phyloP scores from a whole-genome alignment of 257 asterid species.

The Nicotiana tabacum region DNA sequence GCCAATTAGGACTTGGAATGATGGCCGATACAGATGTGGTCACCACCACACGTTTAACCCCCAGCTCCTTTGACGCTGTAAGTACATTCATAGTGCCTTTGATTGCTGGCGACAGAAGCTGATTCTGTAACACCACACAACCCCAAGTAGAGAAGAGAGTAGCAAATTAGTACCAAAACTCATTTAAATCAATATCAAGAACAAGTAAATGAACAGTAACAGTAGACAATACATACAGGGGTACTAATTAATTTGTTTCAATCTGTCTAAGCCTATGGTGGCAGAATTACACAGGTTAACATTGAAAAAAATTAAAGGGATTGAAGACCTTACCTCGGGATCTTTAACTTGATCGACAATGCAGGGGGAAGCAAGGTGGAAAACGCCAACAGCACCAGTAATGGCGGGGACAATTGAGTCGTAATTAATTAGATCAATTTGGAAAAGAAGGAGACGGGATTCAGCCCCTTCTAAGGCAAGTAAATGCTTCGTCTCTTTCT shows the following conservation, averaged over 20 bases:
- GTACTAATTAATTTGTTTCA: too few species aligned
- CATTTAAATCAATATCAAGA: neutral
- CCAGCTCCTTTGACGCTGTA: constrained; percentile 81
- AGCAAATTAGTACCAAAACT: neutral
- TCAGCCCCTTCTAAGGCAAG: constrained; percentile 59
- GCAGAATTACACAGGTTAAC: too few species aligned
- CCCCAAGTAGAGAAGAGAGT: neutral
- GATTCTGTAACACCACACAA: constrained; percentile 31
- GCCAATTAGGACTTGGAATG: constrained; percentile 65
- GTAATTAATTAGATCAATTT: constrained; percentile 64
- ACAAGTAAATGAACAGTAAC: neutral
- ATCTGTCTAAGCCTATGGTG: too few species aligned
- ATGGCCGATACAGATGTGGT: constrained; percentile 76
- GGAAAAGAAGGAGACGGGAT: constrained; percentile 62
- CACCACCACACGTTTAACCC: constrained; percentile 82
- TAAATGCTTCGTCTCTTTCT: constrained; percentile 74
- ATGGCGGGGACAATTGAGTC: constrained; percentile 58
- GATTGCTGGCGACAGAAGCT: constrained; percentile 76
- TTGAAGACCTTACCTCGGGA: constrained; percentile 50
- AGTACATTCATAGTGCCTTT: constrained; percentile 82
- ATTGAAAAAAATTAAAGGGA: too few species aligned
- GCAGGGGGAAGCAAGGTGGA: constrained; percentile 82
- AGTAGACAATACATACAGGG: neutral
- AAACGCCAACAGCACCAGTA: constrained; percentile 53
- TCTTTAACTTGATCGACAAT: constrained; percentile 49